phyloP scores from a whole-genome alignment of 2,329 filamentous ascomycete species.

The Paracorniculantispora psalliotae region DNA sequence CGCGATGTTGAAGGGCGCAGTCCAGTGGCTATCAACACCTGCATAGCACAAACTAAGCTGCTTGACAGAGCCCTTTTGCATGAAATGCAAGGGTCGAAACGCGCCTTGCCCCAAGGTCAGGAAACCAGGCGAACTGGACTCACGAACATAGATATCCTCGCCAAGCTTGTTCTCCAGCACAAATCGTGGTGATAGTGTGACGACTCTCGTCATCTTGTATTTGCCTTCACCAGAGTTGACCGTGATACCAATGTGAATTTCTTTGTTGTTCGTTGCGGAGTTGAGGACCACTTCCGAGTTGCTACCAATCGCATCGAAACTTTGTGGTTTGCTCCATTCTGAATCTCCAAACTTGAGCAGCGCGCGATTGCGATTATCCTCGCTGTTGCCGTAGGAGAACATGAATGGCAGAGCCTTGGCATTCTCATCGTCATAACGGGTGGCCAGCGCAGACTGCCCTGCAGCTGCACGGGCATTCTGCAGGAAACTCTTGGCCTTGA shows the following conservation, averaged over 20 bases:
- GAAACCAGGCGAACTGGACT: constrained; percentile 84
- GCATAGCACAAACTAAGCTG: constrained; percentile 91
- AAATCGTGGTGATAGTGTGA: constrained; percentile 88
- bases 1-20: constrained; percentile 94
- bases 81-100: constrained; percentile 80
- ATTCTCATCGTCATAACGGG: constrained; percentile 46
- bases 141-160: constrained; percentile 84
- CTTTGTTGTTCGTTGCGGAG: constrained; percentile 63
- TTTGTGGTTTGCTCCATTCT: constrained; percentile 94
- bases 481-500: constrained; percentile 84
- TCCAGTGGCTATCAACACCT: constrained; percentile 95
- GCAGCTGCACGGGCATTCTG: constrained; percentile 77
- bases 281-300: constrained; percentile 82
- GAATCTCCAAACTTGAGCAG: constrained; percentile 85
- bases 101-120: constrained; percentile 73
- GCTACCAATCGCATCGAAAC: constrained; percentile 95
- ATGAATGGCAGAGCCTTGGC: constrained; percentile 85
- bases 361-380: constrained; percentile 88
- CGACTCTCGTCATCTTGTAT: constrained; percentile 94
- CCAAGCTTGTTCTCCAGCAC: constrained; percentile 88
- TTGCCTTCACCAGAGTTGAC: constrained; percentile 91
- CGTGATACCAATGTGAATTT: constrained; percentile 87
- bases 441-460: constrained; percentile 63
- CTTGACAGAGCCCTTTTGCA: constrained; percentile 77
- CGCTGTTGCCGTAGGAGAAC: constrained; percentile 84